A percentile compares a stretch with the other conserved stretches of the same genome.
Conservation (phyloP, 169 alveolate genomes). For the Plasmodium vivax region DNA sequence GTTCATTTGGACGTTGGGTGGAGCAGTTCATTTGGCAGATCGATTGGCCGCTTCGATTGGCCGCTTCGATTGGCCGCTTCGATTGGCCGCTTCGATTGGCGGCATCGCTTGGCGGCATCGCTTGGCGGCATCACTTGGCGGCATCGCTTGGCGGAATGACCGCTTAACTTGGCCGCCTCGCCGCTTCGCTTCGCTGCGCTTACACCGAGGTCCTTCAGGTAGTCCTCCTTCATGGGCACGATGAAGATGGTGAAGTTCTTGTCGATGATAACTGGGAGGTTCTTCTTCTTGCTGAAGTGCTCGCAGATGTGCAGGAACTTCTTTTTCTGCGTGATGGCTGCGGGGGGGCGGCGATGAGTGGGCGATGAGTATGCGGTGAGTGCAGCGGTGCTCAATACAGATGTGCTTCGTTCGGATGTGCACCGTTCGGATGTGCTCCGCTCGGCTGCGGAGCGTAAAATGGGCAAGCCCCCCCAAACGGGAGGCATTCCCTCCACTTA, state of each 20-base stretch:
- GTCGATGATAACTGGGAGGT: conserved; percentile 35
- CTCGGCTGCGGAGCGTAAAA: background rate
- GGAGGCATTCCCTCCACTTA: background rate
- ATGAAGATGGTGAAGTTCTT: conserved; percentile 14
- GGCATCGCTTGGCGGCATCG: too few species aligned
- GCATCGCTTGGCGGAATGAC: background rate
- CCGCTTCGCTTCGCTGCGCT: background rate
- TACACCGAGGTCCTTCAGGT: conserved; percentile 37
- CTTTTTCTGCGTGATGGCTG: conserved; percentile 23
- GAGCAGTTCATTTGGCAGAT: too few species aligned
- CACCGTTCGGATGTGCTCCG: background rate
- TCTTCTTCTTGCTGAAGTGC: conserved; percentile 50
- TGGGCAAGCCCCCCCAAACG: background rate
- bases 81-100: too few species aligned
- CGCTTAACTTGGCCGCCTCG: background rate
- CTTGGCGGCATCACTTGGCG: too few species aligned
- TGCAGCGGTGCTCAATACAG: too few species aligned
- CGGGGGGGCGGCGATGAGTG: too few species aligned
- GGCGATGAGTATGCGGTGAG: too few species aligned
- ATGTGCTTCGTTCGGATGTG: too few species aligned
- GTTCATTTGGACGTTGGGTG: background rate
- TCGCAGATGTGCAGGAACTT: conserved; percentile 52
- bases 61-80: too few species aligned
- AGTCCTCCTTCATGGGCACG: conserved; percentile 54
- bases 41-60: too few species aligned